These are phyloP conservation scores for Daldinia vernicosa DNA, from an alignment of 495 filamentous ascomycete species.

Conservation along the genomic window DNA sequence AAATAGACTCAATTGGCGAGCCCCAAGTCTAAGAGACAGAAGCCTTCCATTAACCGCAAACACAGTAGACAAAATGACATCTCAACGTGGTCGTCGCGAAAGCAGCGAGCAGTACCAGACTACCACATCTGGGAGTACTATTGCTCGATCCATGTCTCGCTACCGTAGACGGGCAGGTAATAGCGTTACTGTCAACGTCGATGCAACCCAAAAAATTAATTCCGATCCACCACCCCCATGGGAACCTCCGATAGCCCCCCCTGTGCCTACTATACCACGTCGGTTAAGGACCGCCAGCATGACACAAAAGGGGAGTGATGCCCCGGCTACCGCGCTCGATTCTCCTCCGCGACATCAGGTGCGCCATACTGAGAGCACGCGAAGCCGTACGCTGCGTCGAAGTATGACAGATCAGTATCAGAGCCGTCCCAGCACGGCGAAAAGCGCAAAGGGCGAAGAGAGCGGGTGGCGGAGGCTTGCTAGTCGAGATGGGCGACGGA, in stretches of 20 bases:
- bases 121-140: constrained; percentile 40
- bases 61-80: constrained; percentile 15
- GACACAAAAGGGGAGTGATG: constrained; percentile 35
- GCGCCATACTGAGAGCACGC: constrained; percentile 36
- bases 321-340: constrained; percentile 21
- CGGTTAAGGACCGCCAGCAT: constrained; percentile 34
- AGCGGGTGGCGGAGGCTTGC: constrained; percentile 35
- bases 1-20: constrained; percentile 21
- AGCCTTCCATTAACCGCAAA: constrained; percentile 20
- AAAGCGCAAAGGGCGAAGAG: constrained; percentile 37
- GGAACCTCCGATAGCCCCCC: constrained; percentile 42
- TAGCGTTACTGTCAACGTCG: constrained; percentile 40
- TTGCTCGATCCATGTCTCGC: constrained; percentile 67
- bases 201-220: constrained; percentile 44
- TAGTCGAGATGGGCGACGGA: constrained; percentile 35
- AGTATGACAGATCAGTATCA: constrained; percentile 37
- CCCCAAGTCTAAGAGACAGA: constrained; percentile 20
- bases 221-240: constrained; percentile 42
- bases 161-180: constrained; percentile 58
- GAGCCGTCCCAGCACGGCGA: constrained; percentile 38
- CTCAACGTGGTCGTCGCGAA: constrained; percentile 13
- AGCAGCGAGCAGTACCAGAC: constrained; percentile 27
- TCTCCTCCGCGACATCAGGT: constrained; percentile 37
- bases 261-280: constrained; percentile 46
- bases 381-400: constrained; percentile 28